Conservation (phyloP, 768 basidiomycete genomes). For the Phaeolepiota aurea region DNA sequence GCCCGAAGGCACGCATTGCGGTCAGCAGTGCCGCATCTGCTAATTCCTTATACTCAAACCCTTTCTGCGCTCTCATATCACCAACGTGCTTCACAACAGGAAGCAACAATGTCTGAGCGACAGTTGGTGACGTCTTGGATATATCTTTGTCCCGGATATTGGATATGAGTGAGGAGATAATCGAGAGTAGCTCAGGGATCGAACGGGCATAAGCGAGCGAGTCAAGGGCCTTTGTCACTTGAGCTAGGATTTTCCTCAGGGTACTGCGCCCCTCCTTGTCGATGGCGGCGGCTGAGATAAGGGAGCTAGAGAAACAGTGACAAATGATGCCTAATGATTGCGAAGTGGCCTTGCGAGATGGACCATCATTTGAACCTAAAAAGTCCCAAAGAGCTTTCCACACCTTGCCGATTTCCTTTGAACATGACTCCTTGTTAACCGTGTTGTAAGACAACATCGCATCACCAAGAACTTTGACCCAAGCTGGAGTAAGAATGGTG, state of each 20-base stretch:
- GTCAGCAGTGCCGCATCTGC: slow-evolving; percentile 73
- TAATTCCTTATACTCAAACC: slow-evolving; percentile 85
- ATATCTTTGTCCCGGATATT: slow-evolving; percentile 46
- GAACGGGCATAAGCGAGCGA: slow-evolving; percentile 66
- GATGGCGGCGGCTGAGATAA: slow-evolving; percentile 44
- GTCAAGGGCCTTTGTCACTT: slow-evolving; percentile 60
- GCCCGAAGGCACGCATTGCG: slow-evolving; percentile 82
- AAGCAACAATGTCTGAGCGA: slow-evolving; percentile 63
- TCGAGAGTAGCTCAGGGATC: slow-evolving; percentile 71
- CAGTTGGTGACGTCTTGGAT: slow-evolving; percentile 33
- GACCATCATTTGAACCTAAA: slow-evolving; percentile 59
- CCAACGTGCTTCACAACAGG: slow-evolving; percentile 66
- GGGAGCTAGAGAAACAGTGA: slow-evolving; percentile 60
- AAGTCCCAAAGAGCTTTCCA: slow-evolving; percentile 77
- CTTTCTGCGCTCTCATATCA: slow-evolving; percentile 66
- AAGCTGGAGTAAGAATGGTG: slow-evolving; percentile 57
- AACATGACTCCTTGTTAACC: slow-evolving; percentile 39
- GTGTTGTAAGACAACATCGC: slow-evolving; percentile 59
- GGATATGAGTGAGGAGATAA: slow-evolving; percentile 62
- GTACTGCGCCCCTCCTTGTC: slow-evolving; percentile 43
- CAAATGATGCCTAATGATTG: slow-evolving; percentile 55
- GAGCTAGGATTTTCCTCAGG: slow-evolving; percentile 54
- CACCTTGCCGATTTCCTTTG: slow-evolving; percentile 47
- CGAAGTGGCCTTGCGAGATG: slow-evolving; percentile 56
- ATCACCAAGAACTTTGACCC: slow-evolving; percentile 71